These are phyloP conservation scores for Geotrichum histeridarum DNA, from an alignment of 1,139 yeast species.

Conservation along the genomic window DNA sequence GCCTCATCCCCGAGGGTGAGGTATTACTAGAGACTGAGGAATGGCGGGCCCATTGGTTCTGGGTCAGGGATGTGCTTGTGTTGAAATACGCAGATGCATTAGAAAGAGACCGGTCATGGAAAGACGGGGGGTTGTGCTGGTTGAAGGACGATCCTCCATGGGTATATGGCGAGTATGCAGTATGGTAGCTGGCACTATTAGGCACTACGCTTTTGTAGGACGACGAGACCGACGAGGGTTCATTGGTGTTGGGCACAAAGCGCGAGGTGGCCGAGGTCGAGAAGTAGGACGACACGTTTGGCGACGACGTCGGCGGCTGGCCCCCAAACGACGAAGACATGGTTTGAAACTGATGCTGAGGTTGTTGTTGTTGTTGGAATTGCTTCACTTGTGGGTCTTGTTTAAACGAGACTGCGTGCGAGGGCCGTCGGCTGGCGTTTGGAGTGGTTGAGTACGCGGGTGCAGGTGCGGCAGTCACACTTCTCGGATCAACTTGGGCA, in stretches of 20 bases:
- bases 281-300: slow-evolving; percentile 17
- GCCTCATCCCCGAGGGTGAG: slow-evolving; percentile 5
- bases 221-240: slow-evolving; percentile 33
- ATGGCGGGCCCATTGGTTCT: slow-evolving; percentile 10
- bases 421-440: background rate
- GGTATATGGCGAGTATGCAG: slow-evolving; percentile 15
- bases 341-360: background rate
- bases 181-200: slow-evolving; percentile 15
- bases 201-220: slow-evolving; percentile 28
- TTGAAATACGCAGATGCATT: slow-evolving; percentile 8
- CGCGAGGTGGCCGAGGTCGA: slow-evolving; percentile 21
- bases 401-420: slow-evolving; percentile 1
- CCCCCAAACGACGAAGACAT: background rate
- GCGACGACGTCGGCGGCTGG: slow-evolving; percentile 7
- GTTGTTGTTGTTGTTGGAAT: background rate
- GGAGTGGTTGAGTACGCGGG: background rate
- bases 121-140: slow-evolving; percentile 3
- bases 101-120: slow-evolving; percentile 7
- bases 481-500: background rate
- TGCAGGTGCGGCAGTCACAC: background rate
- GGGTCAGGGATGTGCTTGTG: slow-evolving; percentile 1
- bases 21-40: slow-evolving; percentile 3
- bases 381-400: background rate
- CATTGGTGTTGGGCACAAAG: slow-evolving; percentile 31
- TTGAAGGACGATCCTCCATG: slow-evolving; percentile 2